Percentiles rank a stretch among this genome's conserved stretches.
Evolutionary conservation across 768 basidiomycete genomes (phyloP).

Genomic region (Daedaleopsis nitida): DNA sequence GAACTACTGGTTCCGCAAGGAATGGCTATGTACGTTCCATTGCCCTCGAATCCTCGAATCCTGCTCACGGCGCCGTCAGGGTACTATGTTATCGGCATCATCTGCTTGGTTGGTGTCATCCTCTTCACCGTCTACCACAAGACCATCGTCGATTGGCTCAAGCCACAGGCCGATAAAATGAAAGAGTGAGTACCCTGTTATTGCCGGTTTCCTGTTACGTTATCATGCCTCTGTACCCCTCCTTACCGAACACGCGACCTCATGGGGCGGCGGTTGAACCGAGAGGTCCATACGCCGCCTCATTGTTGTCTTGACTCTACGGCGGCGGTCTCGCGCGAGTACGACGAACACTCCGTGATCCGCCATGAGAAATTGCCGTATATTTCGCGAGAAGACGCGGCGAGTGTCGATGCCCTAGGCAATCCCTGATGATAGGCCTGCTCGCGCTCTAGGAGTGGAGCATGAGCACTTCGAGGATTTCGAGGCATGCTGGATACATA

Average conservation of each 20-base stretch:
- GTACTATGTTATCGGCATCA: slow-evolving; percentile 34
- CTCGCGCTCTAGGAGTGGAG: too few species aligned
- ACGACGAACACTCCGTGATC: too few species aligned
- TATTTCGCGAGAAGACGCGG: too few species aligned
- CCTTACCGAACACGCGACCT: too few species aligned
- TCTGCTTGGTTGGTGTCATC: slow-evolving; percentile 36
- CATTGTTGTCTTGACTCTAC: background rate
- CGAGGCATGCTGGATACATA: too few species aligned
- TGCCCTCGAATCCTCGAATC: background rate
- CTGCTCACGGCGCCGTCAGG: slow-evolving; percentile 21
- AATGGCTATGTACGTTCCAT: slow-evolving; percentile 36
- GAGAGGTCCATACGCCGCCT: background rate
- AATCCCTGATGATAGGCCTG: too few species aligned
- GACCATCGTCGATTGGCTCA: slow-evolving; percentile 68
- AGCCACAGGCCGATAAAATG: slow-evolving; percentile 65
- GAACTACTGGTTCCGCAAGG: slow-evolving; percentile 36
- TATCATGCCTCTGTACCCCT: too few species aligned
- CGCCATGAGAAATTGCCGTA: too few species aligned
- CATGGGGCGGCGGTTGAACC: too few species aligned
- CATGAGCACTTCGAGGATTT: too few species aligned
- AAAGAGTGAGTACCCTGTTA: slow-evolving; percentile 47
- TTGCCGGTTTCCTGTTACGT: background rate
- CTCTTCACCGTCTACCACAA: slow-evolving; percentile 48
- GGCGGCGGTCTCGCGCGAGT: too few species aligned
- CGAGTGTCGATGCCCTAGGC: too few species aligned